phyloP scores from a whole-genome alignment of 257 asterid genomes.

The Handroanthus guayacan region DNA sequence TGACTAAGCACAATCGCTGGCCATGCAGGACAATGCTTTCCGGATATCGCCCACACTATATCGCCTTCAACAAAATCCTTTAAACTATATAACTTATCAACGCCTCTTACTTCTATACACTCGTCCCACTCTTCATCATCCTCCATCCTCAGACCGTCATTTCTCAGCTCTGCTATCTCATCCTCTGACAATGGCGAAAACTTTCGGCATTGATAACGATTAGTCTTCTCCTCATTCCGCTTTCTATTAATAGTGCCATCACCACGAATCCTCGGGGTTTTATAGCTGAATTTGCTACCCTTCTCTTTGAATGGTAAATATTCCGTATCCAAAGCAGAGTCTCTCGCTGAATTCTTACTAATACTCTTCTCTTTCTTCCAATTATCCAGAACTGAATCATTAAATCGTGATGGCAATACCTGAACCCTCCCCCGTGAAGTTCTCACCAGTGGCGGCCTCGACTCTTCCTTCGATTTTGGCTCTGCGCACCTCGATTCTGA shows the following conservation, averaged over 20 bases:
- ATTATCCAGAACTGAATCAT: constrained; percentile 85
- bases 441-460: constrained; percentile 89
- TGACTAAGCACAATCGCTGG: constrained; percentile 94
- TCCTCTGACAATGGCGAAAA: constrained; percentile 65
- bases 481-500: constrained; percentile 45
- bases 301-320: constrained; percentile 58
- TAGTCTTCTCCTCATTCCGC: constrained; percentile 41
- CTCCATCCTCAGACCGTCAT: constrained; percentile 43
- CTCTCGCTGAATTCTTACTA: constrained; percentile 52
- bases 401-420: constrained; percentile 93
- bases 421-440: constrained; percentile 97
- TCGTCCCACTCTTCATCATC: constrained; percentile 69
- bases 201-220: constrained; percentile 47
- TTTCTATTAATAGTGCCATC: constrained; percentile 47
- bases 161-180: constrained; percentile 66
- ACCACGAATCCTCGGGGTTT: constrained; percentile 46
- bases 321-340: constrained; percentile 67
- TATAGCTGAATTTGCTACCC: constrained; percentile 45
- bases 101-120: constrained; percentile 51
- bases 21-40: constrained; percentile 89
- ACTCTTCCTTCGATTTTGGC: constrained; percentile 50
- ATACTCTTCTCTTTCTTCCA: constrained; percentile 90
- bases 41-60: constrained; percentile 93
- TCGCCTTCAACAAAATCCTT: constrained; percentile 76
- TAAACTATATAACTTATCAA: constrained; percentile 53